Conservation (phyloP, 805 yeast genomes). For the Lipomyces oligophaga region DNA sequence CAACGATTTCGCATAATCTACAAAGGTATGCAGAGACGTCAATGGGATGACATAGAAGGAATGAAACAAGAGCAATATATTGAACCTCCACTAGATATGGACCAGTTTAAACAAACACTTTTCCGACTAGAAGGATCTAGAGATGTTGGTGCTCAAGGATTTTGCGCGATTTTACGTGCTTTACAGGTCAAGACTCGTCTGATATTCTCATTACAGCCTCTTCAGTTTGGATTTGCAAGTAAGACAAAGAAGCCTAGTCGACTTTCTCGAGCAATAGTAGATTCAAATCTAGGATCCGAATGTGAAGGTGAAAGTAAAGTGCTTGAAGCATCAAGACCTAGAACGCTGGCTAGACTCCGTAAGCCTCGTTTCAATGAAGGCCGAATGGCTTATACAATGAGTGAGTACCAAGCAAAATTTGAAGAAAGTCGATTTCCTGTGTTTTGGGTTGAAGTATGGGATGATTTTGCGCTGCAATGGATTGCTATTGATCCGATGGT, state of each 20-base stretch:
- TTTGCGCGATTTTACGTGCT: constrained; percentile 69
- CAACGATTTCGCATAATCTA: constrained; percentile 49
- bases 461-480: constrained; percentile 66
- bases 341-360: constrained; percentile 18
- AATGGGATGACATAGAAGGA: constrained; percentile 47
- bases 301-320: constrained; percentile 4
- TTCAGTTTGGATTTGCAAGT: constrained; percentile 59
- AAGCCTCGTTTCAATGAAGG: constrained; percentile 19
- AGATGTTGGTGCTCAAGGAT: constrained; percentile 84
- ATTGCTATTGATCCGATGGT: constrained; percentile 81
- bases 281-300: not conserved
- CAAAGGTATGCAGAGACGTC: constrained; percentile 41
- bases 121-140: constrained; percentile 52
- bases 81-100: constrained; percentile 18
- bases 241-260: constrained; percentile 2
- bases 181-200: constrained; percentile 68
- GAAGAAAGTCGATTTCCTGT: constrained; percentile 51
- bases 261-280: constrained; percentile 6
- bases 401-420: constrained; percentile 15
- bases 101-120: constrained; percentile 14
- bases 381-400: constrained; percentile 18
- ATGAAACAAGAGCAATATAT: constrained; percentile 23
- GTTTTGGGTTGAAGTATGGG: constrained; percentile 96
- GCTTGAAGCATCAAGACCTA: not conserved
- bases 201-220: constrained; percentile 82